phyloP scores from a whole-genome alignment of 1,284 basidiomycete species.

The Puccinia triticina region DNA sequence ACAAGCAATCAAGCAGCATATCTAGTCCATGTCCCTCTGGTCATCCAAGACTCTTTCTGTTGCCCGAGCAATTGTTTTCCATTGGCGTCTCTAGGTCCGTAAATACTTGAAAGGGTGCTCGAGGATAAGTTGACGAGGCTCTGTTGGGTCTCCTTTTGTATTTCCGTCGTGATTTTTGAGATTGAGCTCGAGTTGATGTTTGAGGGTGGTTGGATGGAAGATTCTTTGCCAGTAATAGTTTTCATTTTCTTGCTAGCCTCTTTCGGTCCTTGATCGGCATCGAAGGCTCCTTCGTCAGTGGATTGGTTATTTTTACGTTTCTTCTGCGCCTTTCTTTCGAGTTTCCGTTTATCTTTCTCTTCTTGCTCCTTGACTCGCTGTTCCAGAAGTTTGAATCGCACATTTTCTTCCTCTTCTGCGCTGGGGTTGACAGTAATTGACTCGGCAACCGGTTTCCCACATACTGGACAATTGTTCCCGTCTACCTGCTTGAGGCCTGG shows the following conservation, averaged over 20 bases:
- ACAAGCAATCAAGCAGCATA: conserved; percentile 43
- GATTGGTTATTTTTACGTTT: conserved; percentile 35
- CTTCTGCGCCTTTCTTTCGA: conserved; percentile 47
- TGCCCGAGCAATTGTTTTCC: conserved; percentile 51
- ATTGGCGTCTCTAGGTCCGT: conserved; percentile 49
- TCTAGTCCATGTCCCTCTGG: conserved; percentile 51
- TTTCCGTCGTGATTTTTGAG: conserved; percentile 38
- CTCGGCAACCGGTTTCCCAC: conserved; percentile 24
- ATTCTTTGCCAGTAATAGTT: neutral
- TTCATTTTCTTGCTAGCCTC: conserved; percentile 11
- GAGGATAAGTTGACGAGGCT: conserved; percentile 50
- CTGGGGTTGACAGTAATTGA: conserved; percentile 47
- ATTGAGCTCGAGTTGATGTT: conserved; percentile 35
- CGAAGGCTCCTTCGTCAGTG: neutral
- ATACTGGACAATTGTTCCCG: conserved; percentile 43
- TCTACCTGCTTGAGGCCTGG: conserved; percentile 69
- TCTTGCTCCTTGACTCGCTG: conserved; percentile 31
- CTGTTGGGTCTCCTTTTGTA: conserved; percentile 50
- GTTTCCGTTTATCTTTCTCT: conserved; percentile 44
- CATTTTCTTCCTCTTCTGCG: conserved; percentile 36
- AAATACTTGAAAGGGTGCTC: conserved; percentile 40
- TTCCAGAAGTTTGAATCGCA: conserved; percentile 40
- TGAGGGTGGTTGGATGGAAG: conserved; percentile 15
- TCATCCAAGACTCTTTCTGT: conserved; percentile 52
- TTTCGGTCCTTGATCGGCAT: neutral